Percentiles rank a stretch among this genome's conserved stretches.
phyloP scores from a whole-genome alignment of 2,329 filamentous ascomycete species.

The Boeremia lycopersici region DNA sequence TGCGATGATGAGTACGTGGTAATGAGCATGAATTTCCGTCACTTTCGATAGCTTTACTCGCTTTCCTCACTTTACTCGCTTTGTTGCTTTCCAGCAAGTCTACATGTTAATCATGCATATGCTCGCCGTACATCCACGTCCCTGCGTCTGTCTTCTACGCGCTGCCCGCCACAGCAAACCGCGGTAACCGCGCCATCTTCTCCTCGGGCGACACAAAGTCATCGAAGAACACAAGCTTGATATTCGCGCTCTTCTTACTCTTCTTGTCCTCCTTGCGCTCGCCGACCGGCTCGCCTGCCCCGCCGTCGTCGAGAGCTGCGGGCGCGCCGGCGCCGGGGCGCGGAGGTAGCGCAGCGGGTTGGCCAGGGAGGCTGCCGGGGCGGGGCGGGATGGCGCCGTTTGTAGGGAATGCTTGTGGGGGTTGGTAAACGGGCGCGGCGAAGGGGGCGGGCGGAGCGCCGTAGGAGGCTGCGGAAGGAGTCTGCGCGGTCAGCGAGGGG shows the following conservation, averaged over 20 bases:
- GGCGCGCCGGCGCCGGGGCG: conserved; percentile 48
- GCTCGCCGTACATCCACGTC: too few species aligned
- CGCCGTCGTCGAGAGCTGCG: conserved; percentile 14
- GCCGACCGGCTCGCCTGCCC: too few species aligned
- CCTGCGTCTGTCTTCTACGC: conserved; percentile 16
- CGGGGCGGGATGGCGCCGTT: conserved; percentile 27
- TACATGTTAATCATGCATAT: too few species aligned
- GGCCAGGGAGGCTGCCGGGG: conserved; percentile 42
- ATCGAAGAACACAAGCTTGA: conserved; percentile 80
- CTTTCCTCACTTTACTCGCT: too few species aligned
- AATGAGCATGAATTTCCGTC: too few species aligned
- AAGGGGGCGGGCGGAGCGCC: conserved; percentile 32
- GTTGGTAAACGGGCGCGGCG: conserved; percentile 19
- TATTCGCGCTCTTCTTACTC: conserved; percentile 66
- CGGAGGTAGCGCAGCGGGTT: conserved; percentile 33
- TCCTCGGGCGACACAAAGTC: conserved; percentile 84
- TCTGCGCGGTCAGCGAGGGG: conserved; percentile 14
- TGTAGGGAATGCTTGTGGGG: conserved; percentile 28
- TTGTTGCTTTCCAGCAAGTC: too few species aligned
- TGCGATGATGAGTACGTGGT: too few species aligned
- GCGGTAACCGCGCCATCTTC: conserved; percentile 79
- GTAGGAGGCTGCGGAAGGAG: conserved; percentile 34
- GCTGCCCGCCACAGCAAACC: conserved; percentile 63
- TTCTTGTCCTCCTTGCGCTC: conserved; percentile 53
- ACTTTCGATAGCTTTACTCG: too few species aligned